A percentile compares a stretch with the other conserved stretches of the same genome.
phyloP scores from a whole-genome alignment of 1,139 yeast species.

The Pneumocystis sp. region DNA sequence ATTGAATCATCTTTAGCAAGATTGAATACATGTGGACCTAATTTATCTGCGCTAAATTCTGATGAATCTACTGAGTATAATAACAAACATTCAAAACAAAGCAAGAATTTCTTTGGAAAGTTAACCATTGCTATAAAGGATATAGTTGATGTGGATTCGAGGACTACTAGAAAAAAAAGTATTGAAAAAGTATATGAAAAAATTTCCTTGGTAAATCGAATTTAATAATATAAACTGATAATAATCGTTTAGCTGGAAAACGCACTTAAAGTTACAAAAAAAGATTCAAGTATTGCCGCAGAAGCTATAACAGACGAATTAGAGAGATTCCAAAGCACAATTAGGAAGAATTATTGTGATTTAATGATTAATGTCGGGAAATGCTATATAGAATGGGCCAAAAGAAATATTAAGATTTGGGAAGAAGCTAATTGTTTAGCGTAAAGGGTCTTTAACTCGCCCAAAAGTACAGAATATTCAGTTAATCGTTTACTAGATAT shows the following conservation, averaged over 20 bases:
- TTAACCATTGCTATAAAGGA: slow-evolving; percentile 52
- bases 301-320: slow-evolving; percentile 37
- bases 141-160: slow-evolving; percentile 58
- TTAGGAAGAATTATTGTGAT: slow-evolving; percentile 31
- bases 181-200: slow-evolving; percentile 39
- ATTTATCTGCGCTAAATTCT: slow-evolving; percentile 5
- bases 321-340: slow-evolving; percentile 32
- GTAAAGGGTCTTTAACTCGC: neutral
- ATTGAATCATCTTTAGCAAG: slow-evolving; percentile 20
- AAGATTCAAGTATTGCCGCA: slow-evolving; percentile 41
- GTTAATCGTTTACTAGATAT: neutral
- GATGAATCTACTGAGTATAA: slow-evolving; percentile 18
- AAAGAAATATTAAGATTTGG: slow-evolving; percentile 58
- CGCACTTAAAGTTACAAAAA: slow-evolving; percentile 43
- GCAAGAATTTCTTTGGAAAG: slow-evolving; percentile 24
- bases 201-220: slow-evolving; percentile 27
- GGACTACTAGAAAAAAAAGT: slow-evolving; percentile 44
- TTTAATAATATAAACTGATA: neutral
- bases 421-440: slow-evolving; percentile 35
- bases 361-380: slow-evolving; percentile 35
- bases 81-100: slow-evolving; percentile 16
- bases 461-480: neutral
- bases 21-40: slow-evolving; percentile 4
- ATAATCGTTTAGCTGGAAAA: slow-evolving; percentile 27
- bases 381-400: slow-evolving; percentile 53